Evolutionary conservation across 352 stramenopile species (phyloP).

Genomic region (Pythium dissotocum): DNA sequence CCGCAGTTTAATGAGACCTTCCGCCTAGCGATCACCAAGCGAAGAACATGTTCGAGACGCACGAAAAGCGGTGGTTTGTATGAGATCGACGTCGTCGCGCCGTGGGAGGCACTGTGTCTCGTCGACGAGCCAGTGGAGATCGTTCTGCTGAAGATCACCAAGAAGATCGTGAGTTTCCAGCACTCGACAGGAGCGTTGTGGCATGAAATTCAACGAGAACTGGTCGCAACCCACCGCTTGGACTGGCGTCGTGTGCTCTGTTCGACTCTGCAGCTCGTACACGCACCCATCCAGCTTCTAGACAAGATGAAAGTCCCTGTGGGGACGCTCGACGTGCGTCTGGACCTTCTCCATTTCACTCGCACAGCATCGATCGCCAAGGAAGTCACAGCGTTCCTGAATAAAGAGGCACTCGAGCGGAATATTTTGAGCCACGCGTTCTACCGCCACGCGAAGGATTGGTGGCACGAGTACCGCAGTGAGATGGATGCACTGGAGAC

Average conservation of each 20-base stretch:
- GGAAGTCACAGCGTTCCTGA: slow-evolving; percentile 48
- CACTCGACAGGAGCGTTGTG: slow-evolving; percentile 26
- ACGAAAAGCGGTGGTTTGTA: slow-evolving; percentile 35
- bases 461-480: slow-evolving; percentile 79
- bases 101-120: slow-evolving; percentile 70
- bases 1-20: slow-evolving; percentile 75
- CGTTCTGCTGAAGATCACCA: slow-evolving; percentile 60
- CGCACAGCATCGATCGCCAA: slow-evolving; percentile 43
- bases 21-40: slow-evolving; percentile 50
- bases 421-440: slow-evolving; percentile 66
- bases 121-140: slow-evolving; percentile 66
- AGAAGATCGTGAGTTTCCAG: slow-evolving; percentile 42
- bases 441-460: slow-evolving; percentile 82
- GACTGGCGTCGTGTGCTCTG: slow-evolving; percentile 82
- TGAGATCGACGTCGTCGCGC: slow-evolving; percentile 57
- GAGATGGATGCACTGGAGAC: slow-evolving; percentile 31
- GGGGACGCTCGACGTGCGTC: slow-evolving; percentile 64
- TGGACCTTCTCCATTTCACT: slow-evolving; percentile 64
- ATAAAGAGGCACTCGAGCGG: slow-evolving; percentile 51
- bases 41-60: slow-evolving; percentile 21
- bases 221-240: slow-evolving; percentile 65
- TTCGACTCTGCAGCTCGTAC: slow-evolving; percentile 65
- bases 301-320: slow-evolving; percentile 73
- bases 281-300: slow-evolving; percentile 63
- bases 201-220: slow-evolving; percentile 51